Evolutionary conservation across 805 yeast genomes (phyloP).

Genomic region (Candida manassasensis): DNA sequence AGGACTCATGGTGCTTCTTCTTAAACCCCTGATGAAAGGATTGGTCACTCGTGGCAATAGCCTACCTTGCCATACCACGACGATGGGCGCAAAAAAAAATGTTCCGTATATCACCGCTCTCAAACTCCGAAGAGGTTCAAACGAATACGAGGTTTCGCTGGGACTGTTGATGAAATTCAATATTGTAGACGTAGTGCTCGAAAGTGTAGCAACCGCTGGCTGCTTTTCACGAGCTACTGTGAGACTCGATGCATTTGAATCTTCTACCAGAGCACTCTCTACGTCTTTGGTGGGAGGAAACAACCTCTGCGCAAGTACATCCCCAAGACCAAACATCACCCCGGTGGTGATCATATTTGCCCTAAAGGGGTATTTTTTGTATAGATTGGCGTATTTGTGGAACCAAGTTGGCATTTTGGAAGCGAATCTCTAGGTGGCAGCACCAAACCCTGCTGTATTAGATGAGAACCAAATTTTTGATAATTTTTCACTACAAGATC

Average conservation of each 20-base stretch:
- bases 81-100: conserved; percentile 34
- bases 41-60: conserved; percentile 32
- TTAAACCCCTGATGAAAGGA: conserved; percentile 22
- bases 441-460: background rate
- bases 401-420: conserved; percentile 12
- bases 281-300: conserved; percentile 28
- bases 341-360: conserved; percentile 57
- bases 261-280: too few species aligned
- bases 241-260: background rate
- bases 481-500: too few species aligned
- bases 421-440: background rate
- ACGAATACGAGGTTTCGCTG: conserved; percentile 14
- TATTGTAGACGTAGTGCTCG: background rate
- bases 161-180: conserved; percentile 1
- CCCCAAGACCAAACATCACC: conserved; percentile 38
- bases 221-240: background rate
- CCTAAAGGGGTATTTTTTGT: conserved; percentile 44
- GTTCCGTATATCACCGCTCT: conserved; percentile 37
- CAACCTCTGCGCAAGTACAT: conserved; percentile 36
- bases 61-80: conserved; percentile 36
- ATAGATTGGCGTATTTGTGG: conserved; percentile 19
- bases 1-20: conserved; percentile 3
- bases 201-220: too few species aligned
- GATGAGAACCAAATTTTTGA: too few species aligned
- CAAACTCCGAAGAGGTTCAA: conserved; percentile 25